phyloP scores from a whole-genome alignment of 2,329 filamentous ascomycete genomes.

The Xylariaceae sp. region DNA sequence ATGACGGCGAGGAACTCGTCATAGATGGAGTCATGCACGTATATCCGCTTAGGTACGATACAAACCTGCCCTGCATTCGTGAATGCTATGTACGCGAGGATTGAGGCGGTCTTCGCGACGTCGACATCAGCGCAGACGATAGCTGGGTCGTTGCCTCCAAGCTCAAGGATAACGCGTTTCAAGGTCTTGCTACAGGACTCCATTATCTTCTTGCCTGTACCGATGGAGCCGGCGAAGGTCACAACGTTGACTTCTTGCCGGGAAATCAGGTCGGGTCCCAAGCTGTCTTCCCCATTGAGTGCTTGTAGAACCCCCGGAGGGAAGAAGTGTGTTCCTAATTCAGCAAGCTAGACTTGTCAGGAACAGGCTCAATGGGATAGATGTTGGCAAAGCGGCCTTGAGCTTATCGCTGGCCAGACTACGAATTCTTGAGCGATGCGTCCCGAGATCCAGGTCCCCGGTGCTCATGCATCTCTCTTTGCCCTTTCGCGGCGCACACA shows the following conservation, averaged over 20 bases:
- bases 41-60: slow-evolving; percentile 47
- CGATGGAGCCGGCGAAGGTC: slow-evolving; percentile 58
- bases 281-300: slow-evolving; percentile 55
- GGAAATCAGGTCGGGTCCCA: slow-evolving; percentile 55
- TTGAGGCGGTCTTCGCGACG: slow-evolving; percentile 26
- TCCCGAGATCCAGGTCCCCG: too few species aligned
- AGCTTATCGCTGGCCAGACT: too few species aligned
- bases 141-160: slow-evolving; percentile 59
- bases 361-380: background rate
- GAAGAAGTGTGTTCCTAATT: slow-evolving; percentile 54
- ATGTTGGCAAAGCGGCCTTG: too few species aligned
- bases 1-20: slow-evolving; percentile 40
- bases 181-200: slow-evolving; percentile 51
- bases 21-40: slow-evolving; percentile 51
- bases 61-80: slow-evolving; percentile 50
- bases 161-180: slow-evolving; percentile 59
- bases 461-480: too few species aligned
- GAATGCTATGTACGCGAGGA: slow-evolving; percentile 35
- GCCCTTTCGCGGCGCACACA: too few species aligned
- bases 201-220: slow-evolving; percentile 59
- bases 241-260: slow-evolving; percentile 60
- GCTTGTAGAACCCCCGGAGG: slow-evolving; percentile 59
- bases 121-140: slow-evolving; percentile 57
- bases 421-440: too few species aligned
- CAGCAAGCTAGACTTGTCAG: slow-evolving; percentile 49